Base-by-base conservation (phyloP, 2,329 filamentous ascomycete genomes). In the Ophiostoma montium region DNA sequence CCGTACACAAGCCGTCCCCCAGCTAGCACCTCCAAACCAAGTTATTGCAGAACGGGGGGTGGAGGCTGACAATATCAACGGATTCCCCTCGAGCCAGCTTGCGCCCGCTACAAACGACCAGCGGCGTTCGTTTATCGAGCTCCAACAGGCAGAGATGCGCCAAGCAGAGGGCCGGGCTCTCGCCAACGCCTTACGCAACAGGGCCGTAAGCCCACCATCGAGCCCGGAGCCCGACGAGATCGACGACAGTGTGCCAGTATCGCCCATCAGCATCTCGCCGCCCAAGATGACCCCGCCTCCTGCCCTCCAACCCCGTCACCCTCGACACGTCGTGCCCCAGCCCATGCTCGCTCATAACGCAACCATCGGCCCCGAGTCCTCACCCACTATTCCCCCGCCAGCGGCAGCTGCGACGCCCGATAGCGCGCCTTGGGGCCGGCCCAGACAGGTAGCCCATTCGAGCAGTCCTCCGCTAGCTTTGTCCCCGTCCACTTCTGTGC, bases 141-240 rank as follows among this genome's bases (percentile, higher is more conserved):
- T 68, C 16, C 75, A 75, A 54, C 74, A 71, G 57, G 75, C 75
- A 4, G 67, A 80, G 58, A 79, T 81, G 71, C 70, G 76, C 35
- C 65, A 73, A 56, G 76, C 72, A 5, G 78, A 82, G 59, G 78
- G 75, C 2, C 68, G 69, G 57, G 77, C 75, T 8, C 71, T 82
- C 53, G 69, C 75, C 8, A 68, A 74, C 51, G 75, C 75, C 6
- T 59, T 65, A 13, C 64, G 67, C 32, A 38, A 61, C 57, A 53
- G 56, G 8, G 11, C 43, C 53, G 27, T 59, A 62, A 57, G 53
- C 63, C 53, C 55, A 61, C 52, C 55, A 5, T 51, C 54, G 5
- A 58, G 54, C 18, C 54, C 54, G n/a, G 51, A 57, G 55, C 38
- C 46, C 48, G 43, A 56, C 51, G 51, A 57, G 55, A 41, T 46